Evolutionary conservation across 2,329 filamentous ascomycete species (phyloP), one percentile per base, ranked within the genome.

Genomic region (Hymenoscyphus salicellus): DNA sequence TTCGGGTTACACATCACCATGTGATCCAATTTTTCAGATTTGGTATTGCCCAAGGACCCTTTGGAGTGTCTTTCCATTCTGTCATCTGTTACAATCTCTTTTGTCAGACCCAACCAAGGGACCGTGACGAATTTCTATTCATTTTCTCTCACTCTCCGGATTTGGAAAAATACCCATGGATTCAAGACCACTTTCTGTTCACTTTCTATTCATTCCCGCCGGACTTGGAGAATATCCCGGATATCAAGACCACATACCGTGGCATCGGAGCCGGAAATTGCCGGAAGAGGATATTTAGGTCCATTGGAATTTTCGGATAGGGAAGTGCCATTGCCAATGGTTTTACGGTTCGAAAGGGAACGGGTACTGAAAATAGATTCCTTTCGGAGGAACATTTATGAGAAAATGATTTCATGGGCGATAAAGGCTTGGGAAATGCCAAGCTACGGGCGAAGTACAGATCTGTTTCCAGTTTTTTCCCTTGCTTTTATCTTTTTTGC

Each of bases 31-130:
- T 49, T 20, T 43, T 20, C 49, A 64, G 41, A 46, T 61, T 58
- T 58, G 55, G 58, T 28, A 57, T 41, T 61, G 30, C 30, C 23
- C 52, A 17, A 20, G 49, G 60, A 57, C 20, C 26, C 43, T 59
- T 57, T 20, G 55, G 55, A 59, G 17, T 65, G 17, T 23, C 17
- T 59, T 62, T 59, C 36, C 38, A 55, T 32, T 65, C 26, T 61
- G 43, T 59, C 61, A 55, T 62, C 43, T 65, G 43, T 65, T 58
- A 38, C 20, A n/a, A 43, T 41, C 33, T 59, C 36, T 59, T 59
- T 26, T 59, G 17, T 59, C 33, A 14, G 32, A 16, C n/a, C 36
- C 57, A 43, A 28, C 17, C 26, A 56, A 17, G 26, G 30, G 26
- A 7, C 26, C 26, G 36, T 38, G 14, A 56, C 16, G 55, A 56